phyloP scores from a whole-genome alignment of 768 basidiomycete genomes.

The Wakefieldia striispora region DNA sequence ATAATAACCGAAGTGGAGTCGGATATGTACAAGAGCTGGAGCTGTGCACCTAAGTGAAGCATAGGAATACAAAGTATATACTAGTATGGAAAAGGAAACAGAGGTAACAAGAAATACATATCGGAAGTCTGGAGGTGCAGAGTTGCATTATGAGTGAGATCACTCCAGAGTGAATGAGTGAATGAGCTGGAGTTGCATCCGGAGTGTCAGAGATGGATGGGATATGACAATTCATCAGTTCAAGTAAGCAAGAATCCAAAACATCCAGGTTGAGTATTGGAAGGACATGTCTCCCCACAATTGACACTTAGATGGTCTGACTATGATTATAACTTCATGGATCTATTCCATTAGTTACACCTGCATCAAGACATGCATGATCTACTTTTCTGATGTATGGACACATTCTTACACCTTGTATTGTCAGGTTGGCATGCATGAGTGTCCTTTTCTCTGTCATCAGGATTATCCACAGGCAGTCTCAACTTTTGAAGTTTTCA shows the following conservation, averaged over 20 bases:
- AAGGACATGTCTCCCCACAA: background rate
- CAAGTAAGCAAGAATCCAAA: background rate
- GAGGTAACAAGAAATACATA: no score
- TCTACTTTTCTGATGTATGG: background rate
- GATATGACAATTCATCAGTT: background rate
- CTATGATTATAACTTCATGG: background rate
- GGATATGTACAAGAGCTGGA: no score
- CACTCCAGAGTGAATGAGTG: no score
- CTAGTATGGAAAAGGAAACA: no score
- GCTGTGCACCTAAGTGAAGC: no score
- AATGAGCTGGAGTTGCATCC: no score
- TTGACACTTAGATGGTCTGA: background rate
- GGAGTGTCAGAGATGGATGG: no score
- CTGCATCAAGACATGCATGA: constrained; percentile 1
- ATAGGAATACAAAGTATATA: no score
- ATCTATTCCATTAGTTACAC: background rate
- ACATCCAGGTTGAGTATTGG: background rate
- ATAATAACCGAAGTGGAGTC: no score
- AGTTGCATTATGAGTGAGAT: no score
- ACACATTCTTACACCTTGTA: background rate
- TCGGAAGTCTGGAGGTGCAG: no score
- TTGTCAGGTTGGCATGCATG: constrained; percentile 5
- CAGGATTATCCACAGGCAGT: background rate
- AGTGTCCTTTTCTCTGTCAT: constrained; percentile 15
- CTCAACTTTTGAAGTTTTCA: background rate